Evolutionary conservation across 2,329 filamentous ascomycete species (phyloP).

Genomic region (Chaetothyriales sp.): DNA sequence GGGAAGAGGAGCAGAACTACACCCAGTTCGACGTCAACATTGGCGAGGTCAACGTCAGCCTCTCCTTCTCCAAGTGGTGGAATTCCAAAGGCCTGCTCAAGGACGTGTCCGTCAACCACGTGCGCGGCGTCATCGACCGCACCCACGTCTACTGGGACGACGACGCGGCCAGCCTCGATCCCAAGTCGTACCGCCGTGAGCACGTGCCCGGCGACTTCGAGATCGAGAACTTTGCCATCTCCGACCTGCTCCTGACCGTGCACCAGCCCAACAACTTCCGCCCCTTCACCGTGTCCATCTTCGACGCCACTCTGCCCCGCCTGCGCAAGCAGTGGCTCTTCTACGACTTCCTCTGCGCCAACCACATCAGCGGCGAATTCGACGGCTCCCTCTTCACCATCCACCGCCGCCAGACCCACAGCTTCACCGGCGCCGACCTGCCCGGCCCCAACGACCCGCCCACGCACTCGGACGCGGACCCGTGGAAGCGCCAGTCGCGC

Average conservation of each 20-base stretch:
- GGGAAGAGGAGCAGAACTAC: slow-evolving; percentile 77
- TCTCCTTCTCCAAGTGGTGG: slow-evolving; percentile 99
- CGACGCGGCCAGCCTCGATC: slow-evolving; percentile 55
- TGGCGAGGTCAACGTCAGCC: slow-evolving; percentile 84
- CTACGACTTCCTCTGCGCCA: slow-evolving; percentile 91
- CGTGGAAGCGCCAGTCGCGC: slow-evolving; percentile 92
- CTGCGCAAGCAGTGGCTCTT: slow-evolving; percentile 93
- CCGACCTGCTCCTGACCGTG: slow-evolving; percentile 80
- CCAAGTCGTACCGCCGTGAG: slow-evolving; percentile 72
- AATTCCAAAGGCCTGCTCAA: slow-evolving; percentile 84
- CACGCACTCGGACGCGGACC: slow-evolving; percentile 37
- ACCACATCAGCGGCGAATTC: slow-evolving; percentile 88
- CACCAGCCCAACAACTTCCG: slow-evolving; percentile 83
- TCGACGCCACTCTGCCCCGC: slow-evolving; percentile 84
- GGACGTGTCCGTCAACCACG: slow-evolving; percentile 86
- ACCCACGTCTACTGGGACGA: slow-evolving; percentile 58
- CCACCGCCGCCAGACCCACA: slow-evolving; percentile 81
- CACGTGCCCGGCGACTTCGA: slow-evolving; percentile 91
- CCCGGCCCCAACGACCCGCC: slow-evolving; percentile 30
- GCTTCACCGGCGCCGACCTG: slow-evolving; percentile 53
- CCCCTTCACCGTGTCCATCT: slow-evolving; percentile 93
- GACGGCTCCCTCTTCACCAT: slow-evolving; percentile 96
- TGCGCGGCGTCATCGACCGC: slow-evolving; percentile 82
- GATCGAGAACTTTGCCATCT: slow-evolving; percentile 90
- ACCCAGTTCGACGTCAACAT: slow-evolving; percentile 95